A percentile compares a stretch with the other conserved stretches of the same genome.
Conservation (phyloP, 352 stramenopile genomes). For the Blastocystis sp. region DNA sequence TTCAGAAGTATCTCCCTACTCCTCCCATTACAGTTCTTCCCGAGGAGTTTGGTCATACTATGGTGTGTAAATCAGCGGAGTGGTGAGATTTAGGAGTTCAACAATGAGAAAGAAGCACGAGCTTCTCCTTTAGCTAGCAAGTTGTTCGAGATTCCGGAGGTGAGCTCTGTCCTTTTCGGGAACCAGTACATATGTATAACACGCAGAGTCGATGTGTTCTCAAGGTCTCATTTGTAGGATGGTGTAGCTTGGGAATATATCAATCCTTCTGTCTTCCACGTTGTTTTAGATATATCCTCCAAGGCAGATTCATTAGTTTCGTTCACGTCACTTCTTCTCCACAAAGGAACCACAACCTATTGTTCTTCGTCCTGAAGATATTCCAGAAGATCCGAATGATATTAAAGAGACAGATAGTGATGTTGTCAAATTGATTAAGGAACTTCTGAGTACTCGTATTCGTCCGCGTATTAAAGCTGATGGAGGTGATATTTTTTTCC, state of each 20-base stretch:
- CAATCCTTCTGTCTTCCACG: constrained; percentile 88
- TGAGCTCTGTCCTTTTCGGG: constrained; percentile 93
- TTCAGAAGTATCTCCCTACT: constrained; percentile 93
- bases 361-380: constrained; percentile 23
- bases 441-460: constrained; percentile 95
- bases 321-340: constrained; percentile 56
- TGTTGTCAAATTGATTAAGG: constrained; percentile 99
- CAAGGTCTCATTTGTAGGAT: constrained; percentile 78
- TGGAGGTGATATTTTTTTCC: constrained; percentile 97
- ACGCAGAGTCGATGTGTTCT: neutral
- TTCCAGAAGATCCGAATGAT: constrained; percentile 69
- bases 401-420: constrained; percentile 95
- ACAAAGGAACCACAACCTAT: constrained; percentile 9
- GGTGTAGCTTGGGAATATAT: constrained; percentile 84
- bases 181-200: constrained; percentile 96
- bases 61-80: neutral
- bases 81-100: constrained; percentile 77
- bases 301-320: constrained; percentile 60
- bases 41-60: constrained; percentile 58
- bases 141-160: constrained; percentile 90
- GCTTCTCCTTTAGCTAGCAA: constrained; percentile 89
- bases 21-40: constrained; percentile 46
- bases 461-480: constrained; percentile 96
- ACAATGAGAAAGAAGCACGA: constrained; percentile 79
- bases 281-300: constrained; percentile 74